These are phyloP conservation scores for Flaveria trinervia DNA, from an alignment of 129 eudicot genomes.

Conservation along the genomic window DNA sequence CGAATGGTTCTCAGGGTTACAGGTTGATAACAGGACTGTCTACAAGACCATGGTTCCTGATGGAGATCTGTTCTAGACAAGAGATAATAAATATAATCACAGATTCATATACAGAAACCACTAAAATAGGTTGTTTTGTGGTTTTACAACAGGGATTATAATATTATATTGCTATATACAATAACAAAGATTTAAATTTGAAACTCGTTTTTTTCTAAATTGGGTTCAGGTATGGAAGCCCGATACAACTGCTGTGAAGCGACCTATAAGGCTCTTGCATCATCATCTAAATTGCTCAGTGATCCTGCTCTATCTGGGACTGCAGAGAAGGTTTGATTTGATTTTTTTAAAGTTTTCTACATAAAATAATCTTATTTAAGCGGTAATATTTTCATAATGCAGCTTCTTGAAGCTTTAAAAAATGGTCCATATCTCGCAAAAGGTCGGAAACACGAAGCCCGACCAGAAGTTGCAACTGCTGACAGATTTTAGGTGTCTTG, in stretches of 20 bases:
- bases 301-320: slow-evolving; percentile 64
- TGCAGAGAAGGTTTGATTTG: slow-evolving; percentile 58
- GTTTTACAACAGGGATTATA: not conserved
- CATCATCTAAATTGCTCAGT: slow-evolving; percentile 53
- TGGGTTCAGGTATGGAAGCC: slow-evolving; percentile 76
- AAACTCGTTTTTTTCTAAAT: not conserved
- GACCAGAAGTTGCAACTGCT: slow-evolving; percentile 72
- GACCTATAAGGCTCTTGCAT: slow-evolving; percentile 52
- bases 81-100: slow-evolving; percentile 72
- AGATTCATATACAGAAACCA: slow-evolving; percentile 64
- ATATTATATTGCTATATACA: not conserved
- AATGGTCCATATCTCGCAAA: slow-evolving; percentile 83
- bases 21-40: slow-evolving; percentile 73
- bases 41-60: slow-evolving; percentile 83
- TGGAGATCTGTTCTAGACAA: slow-evolving; percentile 80
- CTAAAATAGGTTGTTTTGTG: slow-evolving; percentile 54
- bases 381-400: slow-evolving; percentile 19
- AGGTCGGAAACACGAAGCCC: slow-evolving; percentile 68
- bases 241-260: slow-evolving; percentile 74
- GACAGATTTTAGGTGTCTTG: slow-evolving; percentile 59
- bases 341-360: not conserved
- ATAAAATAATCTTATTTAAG: not conserved
- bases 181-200: not conserved
- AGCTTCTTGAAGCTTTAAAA: slow-evolving; percentile 75
- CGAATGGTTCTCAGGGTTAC: slow-evolving; percentile 55